Conservation (phyloP, 2,329 filamentous ascomycete genomes). For the Beauveria sp. region DNA sequence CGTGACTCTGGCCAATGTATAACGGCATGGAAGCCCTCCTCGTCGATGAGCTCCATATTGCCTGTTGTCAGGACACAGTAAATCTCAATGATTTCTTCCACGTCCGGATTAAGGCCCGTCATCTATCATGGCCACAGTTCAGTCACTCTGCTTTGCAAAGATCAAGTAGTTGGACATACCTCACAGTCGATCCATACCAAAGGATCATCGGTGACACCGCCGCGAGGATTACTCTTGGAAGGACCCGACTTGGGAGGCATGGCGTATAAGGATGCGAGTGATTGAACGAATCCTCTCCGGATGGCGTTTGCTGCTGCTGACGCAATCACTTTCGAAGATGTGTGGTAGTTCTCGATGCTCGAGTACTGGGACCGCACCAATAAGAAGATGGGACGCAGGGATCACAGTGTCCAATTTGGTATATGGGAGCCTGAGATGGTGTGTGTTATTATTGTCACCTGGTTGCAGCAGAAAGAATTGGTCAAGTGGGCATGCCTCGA, state of each 20-base stretch:
- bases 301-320: background rate
- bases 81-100: conserved; percentile 82
- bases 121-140: conserved; percentile 51
- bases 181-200: conserved; percentile 79
- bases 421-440: background rate
- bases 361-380: background rate
- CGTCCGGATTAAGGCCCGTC: conserved; percentile 64
- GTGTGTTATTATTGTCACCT: background rate
- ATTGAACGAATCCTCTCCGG: background rate
- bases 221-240: conserved; percentile 9
- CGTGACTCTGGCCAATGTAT: conserved; percentile 65
- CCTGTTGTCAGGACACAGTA: conserved; percentile 86
- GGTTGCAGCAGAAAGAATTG: background rate
- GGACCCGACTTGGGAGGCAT: conserved; percentile 16
- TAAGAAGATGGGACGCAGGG: background rate
- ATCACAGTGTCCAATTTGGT: conserved; percentile 2
- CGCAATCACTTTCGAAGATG: background rate
- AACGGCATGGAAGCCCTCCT: conserved; percentile 69
- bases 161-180: conserved; percentile 24
- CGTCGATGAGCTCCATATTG: conserved; percentile 67
- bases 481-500: background rate
- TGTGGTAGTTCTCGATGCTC: background rate
- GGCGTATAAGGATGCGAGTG: background rate
- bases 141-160: background rate
- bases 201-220: conserved; percentile 39